Conservation (phyloP, 345 rosid genomes). For the Dimocarpus longan region DNA sequence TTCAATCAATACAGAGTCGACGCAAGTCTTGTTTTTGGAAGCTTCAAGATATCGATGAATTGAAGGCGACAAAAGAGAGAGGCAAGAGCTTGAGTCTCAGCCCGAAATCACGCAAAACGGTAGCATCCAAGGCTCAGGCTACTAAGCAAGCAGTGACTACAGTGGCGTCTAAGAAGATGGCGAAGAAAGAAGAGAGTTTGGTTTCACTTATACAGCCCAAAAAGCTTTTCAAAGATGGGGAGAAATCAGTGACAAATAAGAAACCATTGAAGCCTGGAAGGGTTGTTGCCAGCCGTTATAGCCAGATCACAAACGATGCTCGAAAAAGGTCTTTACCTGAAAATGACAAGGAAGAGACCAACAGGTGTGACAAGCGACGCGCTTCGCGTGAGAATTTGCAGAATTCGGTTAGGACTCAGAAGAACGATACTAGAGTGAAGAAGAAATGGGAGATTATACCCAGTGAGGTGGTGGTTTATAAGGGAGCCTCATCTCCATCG, state of each 20-base stretch:
- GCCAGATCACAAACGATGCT: slow-evolving; percentile 44
- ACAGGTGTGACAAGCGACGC: slow-evolving; percentile 62
- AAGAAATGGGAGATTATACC: slow-evolving; percentile 90
- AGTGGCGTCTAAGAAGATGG: slow-evolving; percentile 53
- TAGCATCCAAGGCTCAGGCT: slow-evolving; percentile 39
- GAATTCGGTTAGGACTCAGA: slow-evolving; percentile 26
- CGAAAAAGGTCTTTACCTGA: slow-evolving; percentile 77
- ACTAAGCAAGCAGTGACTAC: slow-evolving; percentile 76
- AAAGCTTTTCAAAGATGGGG: slow-evolving; percentile 79
- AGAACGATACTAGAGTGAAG: slow-evolving; percentile 60
- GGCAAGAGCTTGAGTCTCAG: slow-evolving; percentile 79
- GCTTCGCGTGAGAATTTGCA: slow-evolving; percentile 45
- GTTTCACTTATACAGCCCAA: slow-evolving; percentile 71
- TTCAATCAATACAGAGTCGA: slow-evolving; percentile 64
- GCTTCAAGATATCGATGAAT: slow-evolving; percentile 77
- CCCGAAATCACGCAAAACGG: slow-evolving; percentile 66
- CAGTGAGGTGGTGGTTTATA: slow-evolving; percentile 46
- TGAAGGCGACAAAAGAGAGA: slow-evolving; percentile 59
- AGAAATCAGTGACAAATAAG: slow-evolving; percentile 51
- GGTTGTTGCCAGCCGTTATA: slow-evolving; percentile 77
- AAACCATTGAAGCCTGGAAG: slow-evolving; percentile 71
- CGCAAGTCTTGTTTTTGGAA: slow-evolving; percentile 91
- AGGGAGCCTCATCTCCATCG: slow-evolving; percentile 39
- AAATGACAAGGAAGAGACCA: slow-evolving; percentile 58
- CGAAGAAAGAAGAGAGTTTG: slow-evolving; percentile 71